These are phyloP conservation scores for Aspergillus hancockii DNA, from an alignment of 495 filamentous ascomycete genomes.

Conservation along the genomic window DNA sequence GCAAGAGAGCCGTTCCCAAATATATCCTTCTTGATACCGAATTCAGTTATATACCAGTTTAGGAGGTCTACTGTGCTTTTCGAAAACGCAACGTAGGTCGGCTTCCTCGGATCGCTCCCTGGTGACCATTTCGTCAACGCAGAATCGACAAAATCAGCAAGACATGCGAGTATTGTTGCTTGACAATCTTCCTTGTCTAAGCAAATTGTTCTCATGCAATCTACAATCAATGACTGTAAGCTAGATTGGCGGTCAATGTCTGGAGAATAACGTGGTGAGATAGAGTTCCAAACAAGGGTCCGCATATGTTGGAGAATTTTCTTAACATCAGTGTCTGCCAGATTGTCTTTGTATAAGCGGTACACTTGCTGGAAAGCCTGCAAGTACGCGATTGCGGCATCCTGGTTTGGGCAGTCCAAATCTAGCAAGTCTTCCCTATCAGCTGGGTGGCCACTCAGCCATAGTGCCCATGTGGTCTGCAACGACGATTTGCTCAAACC, in stretches of 20 bases:
- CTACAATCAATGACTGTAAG: conserved; percentile 72
- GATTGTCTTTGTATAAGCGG: conserved; percentile 65
- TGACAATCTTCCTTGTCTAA: conserved; percentile 67
- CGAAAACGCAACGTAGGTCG: conserved; percentile 85
- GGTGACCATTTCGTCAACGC: conserved; percentile 57
- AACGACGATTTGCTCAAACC: conserved; percentile 59
- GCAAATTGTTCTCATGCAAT: conserved; percentile 70
- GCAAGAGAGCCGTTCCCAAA: conserved; percentile 64
- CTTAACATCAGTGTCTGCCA: conserved; percentile 60
- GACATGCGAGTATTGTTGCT: conserved; percentile 63
- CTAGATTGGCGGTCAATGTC: conserved; percentile 84
- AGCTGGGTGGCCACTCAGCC: conserved; percentile 64
- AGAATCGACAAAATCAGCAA: conserved; percentile 64
- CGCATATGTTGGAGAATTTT: conserved; percentile 53
- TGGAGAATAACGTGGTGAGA: conserved; percentile 72
- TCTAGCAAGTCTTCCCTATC: conserved; percentile 47
- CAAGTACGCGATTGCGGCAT: conserved; percentile 76
- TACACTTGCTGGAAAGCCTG: conserved; percentile 77
- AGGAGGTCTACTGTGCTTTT: conserved; percentile 72
- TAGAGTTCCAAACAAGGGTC: conserved; percentile 67
- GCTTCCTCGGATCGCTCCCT: conserved; percentile 43
- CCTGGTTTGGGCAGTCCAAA: conserved; percentile 63
- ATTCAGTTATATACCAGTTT: conserved; percentile 60
- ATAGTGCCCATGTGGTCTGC: conserved; percentile 69
- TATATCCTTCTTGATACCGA: conserved; percentile 63